Conservation (phyloP, 2,329 filamentous ascomycete species). For the Periconia digitata region DNA sequence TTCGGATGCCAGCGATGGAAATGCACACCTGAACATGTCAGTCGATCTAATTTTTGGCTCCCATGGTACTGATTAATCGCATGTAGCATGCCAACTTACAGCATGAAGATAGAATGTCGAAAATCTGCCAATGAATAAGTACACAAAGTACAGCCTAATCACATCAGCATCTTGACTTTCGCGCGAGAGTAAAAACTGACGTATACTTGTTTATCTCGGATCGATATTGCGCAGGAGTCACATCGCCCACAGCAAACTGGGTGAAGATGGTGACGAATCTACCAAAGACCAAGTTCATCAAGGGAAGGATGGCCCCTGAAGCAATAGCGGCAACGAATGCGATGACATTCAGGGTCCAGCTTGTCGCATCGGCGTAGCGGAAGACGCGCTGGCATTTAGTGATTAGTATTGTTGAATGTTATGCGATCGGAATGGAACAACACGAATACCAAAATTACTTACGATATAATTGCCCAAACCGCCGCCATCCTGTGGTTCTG, state of each 20-base stretch:
- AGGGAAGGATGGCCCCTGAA: conserved; percentile 49
- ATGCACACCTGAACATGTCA: conserved; percentile 34
- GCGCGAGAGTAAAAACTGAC: conserved; percentile 9
- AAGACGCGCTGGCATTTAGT: conserved; percentile 32
- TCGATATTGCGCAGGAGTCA: conserved; percentile 39
- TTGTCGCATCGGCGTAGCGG: conserved; percentile 34
- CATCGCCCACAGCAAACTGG: conserved; percentile 40
- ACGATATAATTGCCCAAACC: conserved; percentile 29
- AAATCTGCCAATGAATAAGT: conserved; percentile 69
- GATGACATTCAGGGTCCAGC: conserved; percentile 34
- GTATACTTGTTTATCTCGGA: conserved; percentile 42
- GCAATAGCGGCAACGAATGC: conserved; percentile 44
- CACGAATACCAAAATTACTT: conserved; percentile 4
- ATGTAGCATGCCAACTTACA: conserved; percentile 8
- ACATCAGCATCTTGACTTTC: not conserved
- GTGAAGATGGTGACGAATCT: conserved; percentile 52
- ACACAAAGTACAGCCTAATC: conserved; percentile 65
- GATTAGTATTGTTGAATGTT: not conserved
- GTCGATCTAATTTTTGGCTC: not conserved
- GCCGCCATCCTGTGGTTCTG: conserved; percentile 16
- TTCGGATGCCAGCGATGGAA: conserved; percentile 55
- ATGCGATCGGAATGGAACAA: not conserved
- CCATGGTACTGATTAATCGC: too few relatives aligned
- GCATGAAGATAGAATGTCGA: conserved; percentile 57
- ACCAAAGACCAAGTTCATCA: conserved; percentile 58